phyloP scores from a whole-genome alignment of 2,329 filamentous ascomycete genomes.

The Coniochaeta sp. region DNA sequence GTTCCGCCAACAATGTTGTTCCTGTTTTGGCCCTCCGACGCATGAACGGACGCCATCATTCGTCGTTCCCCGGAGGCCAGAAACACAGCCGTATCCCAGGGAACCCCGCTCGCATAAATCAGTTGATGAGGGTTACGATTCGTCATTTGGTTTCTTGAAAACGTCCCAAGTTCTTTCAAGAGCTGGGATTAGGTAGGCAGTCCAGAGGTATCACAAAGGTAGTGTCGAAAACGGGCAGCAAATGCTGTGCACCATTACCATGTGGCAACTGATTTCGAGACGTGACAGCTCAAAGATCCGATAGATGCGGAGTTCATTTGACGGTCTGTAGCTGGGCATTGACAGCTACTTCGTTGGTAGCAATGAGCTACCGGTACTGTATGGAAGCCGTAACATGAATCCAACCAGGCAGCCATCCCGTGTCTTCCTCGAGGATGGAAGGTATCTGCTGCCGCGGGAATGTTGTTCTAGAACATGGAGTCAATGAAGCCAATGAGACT shows the following conservation, averaged over 20 bases:
- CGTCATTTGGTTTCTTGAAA: background rate
- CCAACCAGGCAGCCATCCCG: background rate
- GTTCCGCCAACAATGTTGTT: background rate
- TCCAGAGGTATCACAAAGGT: no score
- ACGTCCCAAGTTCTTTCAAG: background rate
- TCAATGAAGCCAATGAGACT: no score
- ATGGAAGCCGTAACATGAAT: background rate
- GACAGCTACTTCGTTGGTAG: background rate
- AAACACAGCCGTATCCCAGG: background rate
- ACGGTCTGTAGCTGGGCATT: background rate
- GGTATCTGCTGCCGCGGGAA: background rate
- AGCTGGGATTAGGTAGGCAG: no score
- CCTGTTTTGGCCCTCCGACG: background rate
- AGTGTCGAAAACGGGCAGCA: background rate
- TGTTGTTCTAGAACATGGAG: background rate
- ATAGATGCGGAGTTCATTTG: background rate
- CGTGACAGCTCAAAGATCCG: background rate
- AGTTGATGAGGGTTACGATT: background rate
- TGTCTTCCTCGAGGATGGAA: background rate
- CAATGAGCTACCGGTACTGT: background rate
- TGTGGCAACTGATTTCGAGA: background rate
- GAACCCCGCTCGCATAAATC: background rate
- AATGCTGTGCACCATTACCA: background rate
- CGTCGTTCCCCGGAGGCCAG: background rate
- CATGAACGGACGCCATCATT: background rate